Evolutionary conservation across 768 basidiomycete species (phyloP).

Genomic region (Pleurotus citrinopileatus): DNA sequence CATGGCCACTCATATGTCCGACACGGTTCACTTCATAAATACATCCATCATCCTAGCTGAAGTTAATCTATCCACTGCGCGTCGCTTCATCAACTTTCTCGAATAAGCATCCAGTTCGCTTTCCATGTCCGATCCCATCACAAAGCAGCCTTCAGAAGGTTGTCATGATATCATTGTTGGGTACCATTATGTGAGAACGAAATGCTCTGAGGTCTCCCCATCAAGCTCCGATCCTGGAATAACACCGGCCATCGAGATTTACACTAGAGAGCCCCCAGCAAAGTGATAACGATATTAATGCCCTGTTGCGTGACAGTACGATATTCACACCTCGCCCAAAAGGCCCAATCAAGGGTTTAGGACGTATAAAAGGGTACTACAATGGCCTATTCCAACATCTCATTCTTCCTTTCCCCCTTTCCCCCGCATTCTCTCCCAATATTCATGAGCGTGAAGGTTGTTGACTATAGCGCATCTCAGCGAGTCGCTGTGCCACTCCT

Average conservation of each 20-base stretch:
- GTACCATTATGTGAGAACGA: not conserved
- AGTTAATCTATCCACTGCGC: not conserved
- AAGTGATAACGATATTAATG: slow-evolving; percentile 8
- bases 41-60: not conserved
- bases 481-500: slow-evolving; percentile 5
- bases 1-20: slow-evolving; percentile 1
- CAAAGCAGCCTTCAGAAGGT: not conserved
- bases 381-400: not conserved
- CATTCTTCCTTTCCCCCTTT: slow-evolving; percentile 6
- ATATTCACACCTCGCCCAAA: slow-evolving; percentile 10
- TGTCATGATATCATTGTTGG: slow-evolving; percentile 8
- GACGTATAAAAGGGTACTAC: not conserved
- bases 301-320: not conserved
- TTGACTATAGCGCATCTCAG: not conserved
- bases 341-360: slow-evolving; percentile 3
- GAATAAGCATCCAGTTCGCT: not conserved
- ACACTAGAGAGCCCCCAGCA: not conserved
- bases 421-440: not conserved
- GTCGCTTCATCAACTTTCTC: not conserved
- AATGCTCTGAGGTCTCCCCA: slow-evolving; percentile 2
- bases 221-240: slow-evolving; percentile 10
- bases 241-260: slow-evolving; percentile 8
- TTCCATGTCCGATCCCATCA: not conserved
- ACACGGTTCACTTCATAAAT: not conserved
- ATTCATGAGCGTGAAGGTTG: not conserved